These are phyloP conservation scores for Venturia aucupariae DNA, from an alignment of 2,329 filamentous ascomycete species.

Conservation along the genomic window DNA sequence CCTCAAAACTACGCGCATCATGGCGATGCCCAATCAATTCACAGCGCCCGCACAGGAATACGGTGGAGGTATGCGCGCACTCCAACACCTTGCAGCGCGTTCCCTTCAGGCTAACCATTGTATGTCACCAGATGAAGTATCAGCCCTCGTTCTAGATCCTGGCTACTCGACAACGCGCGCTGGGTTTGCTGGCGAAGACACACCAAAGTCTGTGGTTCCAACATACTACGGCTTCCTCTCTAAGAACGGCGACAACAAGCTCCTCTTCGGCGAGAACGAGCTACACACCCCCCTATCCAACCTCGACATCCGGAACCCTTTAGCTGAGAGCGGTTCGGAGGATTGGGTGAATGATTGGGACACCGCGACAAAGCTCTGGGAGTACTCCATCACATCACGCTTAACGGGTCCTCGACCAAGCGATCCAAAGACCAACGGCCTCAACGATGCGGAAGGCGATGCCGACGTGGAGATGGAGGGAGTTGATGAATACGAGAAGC, in stretches of 20 bases:
- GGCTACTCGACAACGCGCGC: slow-evolving; percentile 87
- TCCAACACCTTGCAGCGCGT: neutral
- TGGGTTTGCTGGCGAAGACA: slow-evolving; percentile 95
- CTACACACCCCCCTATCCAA: slow-evolving; percentile 66
- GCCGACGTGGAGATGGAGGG: slow-evolving; percentile 54
- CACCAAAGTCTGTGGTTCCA: slow-evolving; percentile 85
- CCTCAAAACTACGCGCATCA: neutral
- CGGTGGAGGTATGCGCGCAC: slow-evolving; percentile 13
- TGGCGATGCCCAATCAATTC: slow-evolving; percentile 14
- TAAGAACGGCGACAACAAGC: slow-evolving; percentile 43
- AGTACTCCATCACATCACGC: slow-evolving; percentile 80
- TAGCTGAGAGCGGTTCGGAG: slow-evolving; percentile 63
- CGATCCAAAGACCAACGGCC: slow-evolving; percentile 63
- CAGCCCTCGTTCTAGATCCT: slow-evolving; percentile 90
- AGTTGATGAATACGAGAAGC: slow-evolving; percentile 56
- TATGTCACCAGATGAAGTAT: slow-evolving; percentile 71
- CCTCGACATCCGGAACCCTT: slow-evolving; percentile 85
- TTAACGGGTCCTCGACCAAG: slow-evolving; percentile 68
- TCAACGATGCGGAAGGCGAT: slow-evolving; percentile 55
- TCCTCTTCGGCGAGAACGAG: slow-evolving; percentile 81
- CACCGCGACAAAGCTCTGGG: slow-evolving; percentile 78
- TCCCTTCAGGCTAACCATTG: slow-evolving; percentile 1
- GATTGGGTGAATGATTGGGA: slow-evolving; percentile 89
- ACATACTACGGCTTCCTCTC: slow-evolving; percentile 67
- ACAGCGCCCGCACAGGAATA: slow-evolving; percentile 14